Percentiles rank a stretch among this genome's conserved stretches.
Evolutionary conservation across 2,329 filamentous ascomycete genomes (phyloP).

Genomic region (Balansia obtecta): DNA sequence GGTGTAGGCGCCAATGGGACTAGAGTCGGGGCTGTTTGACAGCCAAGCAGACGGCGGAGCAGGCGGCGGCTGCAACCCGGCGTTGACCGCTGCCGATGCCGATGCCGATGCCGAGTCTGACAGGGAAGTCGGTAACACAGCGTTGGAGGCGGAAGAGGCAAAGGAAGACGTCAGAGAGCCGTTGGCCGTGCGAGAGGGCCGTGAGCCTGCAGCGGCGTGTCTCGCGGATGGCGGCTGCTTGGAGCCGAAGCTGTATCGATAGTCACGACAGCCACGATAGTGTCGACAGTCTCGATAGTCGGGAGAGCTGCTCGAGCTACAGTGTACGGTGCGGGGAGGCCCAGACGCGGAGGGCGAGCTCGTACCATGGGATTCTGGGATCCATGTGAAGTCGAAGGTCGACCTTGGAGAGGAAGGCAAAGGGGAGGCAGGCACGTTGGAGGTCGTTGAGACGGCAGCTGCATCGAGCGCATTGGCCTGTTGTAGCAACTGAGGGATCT

Average conservation of each 20-base stretch:
- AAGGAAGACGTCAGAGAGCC: background rate
- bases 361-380: background rate
- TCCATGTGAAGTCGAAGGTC: conserved; percentile 6
- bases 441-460: conserved; percentile 1
- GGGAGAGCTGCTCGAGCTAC: background rate
- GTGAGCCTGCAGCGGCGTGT: background rate
- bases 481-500: conserved; percentile 1
- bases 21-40: conserved; percentile 4
- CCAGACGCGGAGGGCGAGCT: background rate
- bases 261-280: background rate
- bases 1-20: conserved; percentile 7
- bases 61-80: background rate
- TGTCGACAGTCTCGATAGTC: too few species aligned
- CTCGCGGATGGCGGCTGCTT: background rate
- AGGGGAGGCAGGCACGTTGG: background rate
- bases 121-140: background rate
- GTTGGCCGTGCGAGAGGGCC: background rate
- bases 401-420: conserved; percentile 2
- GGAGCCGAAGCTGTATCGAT: conserved; percentile 3
- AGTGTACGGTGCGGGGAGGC: background rate
- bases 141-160: background rate
- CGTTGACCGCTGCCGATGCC: background rate
- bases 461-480: conserved; percentile 1
- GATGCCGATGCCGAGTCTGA: background rate
- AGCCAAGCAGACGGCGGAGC: background rate